Percentiles rank a stretch among this genome's conserved stretches.
These are phyloP conservation scores for Hebeloma cylindrosporum DNA, from an alignment of 768 basidiomycete species.

Conservation along the genomic window DNA sequence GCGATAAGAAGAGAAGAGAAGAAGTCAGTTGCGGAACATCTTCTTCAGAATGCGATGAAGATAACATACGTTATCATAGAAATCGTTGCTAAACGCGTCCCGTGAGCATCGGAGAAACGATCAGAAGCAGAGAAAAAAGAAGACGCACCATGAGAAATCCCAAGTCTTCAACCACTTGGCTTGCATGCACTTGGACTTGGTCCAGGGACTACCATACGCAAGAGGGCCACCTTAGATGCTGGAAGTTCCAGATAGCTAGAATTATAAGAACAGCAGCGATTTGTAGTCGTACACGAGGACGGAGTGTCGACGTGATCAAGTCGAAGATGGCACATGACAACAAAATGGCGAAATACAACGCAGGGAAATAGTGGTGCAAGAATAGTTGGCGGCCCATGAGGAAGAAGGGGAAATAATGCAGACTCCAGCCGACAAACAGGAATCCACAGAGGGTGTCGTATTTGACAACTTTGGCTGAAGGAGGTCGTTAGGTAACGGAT, in stretches of 20 bases:
- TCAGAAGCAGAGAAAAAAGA: background rate
- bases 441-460: slow-evolving; percentile 91
- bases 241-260: slow-evolving; percentile 76
- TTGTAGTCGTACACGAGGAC: slow-evolving; percentile 76
- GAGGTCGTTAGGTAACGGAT: slow-evolving; percentile 1
- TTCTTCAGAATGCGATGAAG: background rate
- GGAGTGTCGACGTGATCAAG: slow-evolving; percentile 73
- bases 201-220: slow-evolving; percentile 86
- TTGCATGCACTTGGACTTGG: slow-evolving; percentile 68
- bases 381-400: slow-evolving; percentile 97
- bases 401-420: slow-evolving; percentile 98
- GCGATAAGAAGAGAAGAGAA: slow-evolving; percentile 1
- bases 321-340: slow-evolving; percentile 80
- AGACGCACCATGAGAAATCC: slow-evolving; percentile 87
- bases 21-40: background rate
- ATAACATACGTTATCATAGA: slow-evolving; percentile 58
- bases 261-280: slow-evolving; percentile 74
- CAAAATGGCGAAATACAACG: slow-evolving; percentile 91
- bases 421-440: slow-evolving; percentile 85
- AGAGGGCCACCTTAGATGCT: slow-evolving; percentile 79
- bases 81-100: slow-evolving; percentile 53
- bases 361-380: slow-evolving; percentile 97
- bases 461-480: slow-evolving; percentile 80
- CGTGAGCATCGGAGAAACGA: slow-evolving; percentile 1
- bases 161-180: slow-evolving; percentile 90